Base-by-base conservation (phyloP, 805 yeast genomes). In the Cephaloascus albidus region DNA sequence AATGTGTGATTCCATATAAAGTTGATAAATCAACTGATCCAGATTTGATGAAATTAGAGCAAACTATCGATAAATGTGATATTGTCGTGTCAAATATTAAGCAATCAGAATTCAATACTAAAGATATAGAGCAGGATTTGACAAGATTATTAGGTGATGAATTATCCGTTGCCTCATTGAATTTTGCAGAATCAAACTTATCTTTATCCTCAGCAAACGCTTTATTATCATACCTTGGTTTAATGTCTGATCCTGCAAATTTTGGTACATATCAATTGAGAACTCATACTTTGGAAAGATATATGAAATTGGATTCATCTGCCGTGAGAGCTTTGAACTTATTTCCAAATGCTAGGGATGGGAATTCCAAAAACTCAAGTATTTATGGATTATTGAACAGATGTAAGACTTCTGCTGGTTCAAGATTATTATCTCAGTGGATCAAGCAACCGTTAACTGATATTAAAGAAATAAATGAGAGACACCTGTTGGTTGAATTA, bases 361-460 rank as follows among this genome's bases (percentile, higher is more conserved):
- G 59, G 40, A 36, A 42, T 14, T 49, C 52, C 40, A 56, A 55
- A 36, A 55, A 54, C 18, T 51, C 63, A 3, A 83, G 94, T 8
- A 61, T 93, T 33, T 89, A 76, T 54, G 96, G 94, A 19, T 68
- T 93, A 35, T 64, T 93, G 50, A 90, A 93, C 64, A 78, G 81
- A 48, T 90, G 97, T 65, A 87, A 85, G 50, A 82, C 95, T 3
- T 71, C 78, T 2, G 87, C 93, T n/a, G 99, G 99, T 5, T 67
- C 90, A 1, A 72, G 97, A 46, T 61, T 89, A 38, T 70, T 93
- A 19, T 80, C 93, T 14, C 96, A 87, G 53, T 93, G 98, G 98
- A 69, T 93, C 44, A 93, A 90, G 53, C 98, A 93, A 59, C 99
- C 99, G 1, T 68, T 93, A 37, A 80, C 95, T 39, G 77, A 78